Evolutionary conservation across 495 filamentous ascomycete genomes (phyloP).

Genomic region (Penicillium silybi): DNA sequence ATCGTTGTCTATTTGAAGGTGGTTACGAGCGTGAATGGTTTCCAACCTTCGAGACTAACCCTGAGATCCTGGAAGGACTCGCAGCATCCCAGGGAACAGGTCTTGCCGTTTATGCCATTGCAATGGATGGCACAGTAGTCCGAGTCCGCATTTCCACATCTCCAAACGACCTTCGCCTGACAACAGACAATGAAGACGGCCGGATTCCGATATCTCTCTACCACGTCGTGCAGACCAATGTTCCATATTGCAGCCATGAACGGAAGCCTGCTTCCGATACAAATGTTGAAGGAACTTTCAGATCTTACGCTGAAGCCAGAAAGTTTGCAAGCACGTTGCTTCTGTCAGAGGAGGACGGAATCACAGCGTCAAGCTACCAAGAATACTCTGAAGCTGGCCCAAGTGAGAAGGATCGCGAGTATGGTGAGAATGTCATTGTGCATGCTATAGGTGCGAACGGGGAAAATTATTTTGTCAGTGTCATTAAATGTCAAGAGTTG

Average conservation of each 20-base stretch:
- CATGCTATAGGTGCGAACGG: constrained; percentile 12
- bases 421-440: constrained; percentile 22
- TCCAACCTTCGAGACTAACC: constrained; percentile 5
- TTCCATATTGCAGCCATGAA: constrained; percentile 9
- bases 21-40: constrained; percentile 25
- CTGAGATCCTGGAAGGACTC: background rate
- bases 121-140: constrained; percentile 17
- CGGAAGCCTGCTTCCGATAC: constrained; percentile 9
- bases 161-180: constrained; percentile 1
- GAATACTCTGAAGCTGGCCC: constrained; percentile 14
- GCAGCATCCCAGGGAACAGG: constrained; percentile 2
- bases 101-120: constrained; percentile 7
- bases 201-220: constrained; percentile 14
- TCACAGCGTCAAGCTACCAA: constrained; percentile 13
- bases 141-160: constrained; percentile 16
- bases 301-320: constrained; percentile 12
- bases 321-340: constrained; percentile 11
- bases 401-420: constrained; percentile 11
- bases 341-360: constrained; percentile 7
- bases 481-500: constrained; percentile 14
- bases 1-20: constrained; percentile 14
- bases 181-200: constrained; percentile 7
- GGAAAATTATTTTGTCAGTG: constrained; percentile 20
- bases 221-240: constrained; percentile 19
- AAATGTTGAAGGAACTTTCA: constrained; percentile 13